phyloP scores from a whole-genome alignment of 306 rosid species.

The Vigna mungo region DNA sequence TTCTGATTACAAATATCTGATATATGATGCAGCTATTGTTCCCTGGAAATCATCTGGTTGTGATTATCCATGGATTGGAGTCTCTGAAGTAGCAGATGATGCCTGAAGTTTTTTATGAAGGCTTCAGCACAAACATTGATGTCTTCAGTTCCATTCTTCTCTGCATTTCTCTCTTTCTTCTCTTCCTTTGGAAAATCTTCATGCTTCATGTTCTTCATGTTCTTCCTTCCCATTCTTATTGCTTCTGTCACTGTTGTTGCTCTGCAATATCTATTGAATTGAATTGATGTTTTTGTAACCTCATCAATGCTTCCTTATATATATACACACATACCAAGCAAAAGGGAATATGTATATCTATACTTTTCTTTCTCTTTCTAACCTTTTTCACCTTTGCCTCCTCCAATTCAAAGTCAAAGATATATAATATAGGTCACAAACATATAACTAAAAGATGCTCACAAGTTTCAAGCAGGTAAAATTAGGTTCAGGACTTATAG shows the following conservation, averaged over 20 bases:
- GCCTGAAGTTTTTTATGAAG: conserved; percentile 86
- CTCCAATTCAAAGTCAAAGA: conserved; percentile 49
- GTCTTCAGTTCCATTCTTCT: conserved; percentile 67
- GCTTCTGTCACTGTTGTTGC: neutral
- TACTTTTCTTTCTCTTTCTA: neutral
- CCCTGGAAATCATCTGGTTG: conserved; percentile 68
- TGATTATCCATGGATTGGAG: conserved; percentile 83
- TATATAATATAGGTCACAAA: conserved; percentile 3
- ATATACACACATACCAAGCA: conserved; percentile 27
- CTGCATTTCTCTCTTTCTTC: conserved; percentile 53
- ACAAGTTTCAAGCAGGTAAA: neutral
- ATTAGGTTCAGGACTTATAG: neutral
- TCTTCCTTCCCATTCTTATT: conserved; percentile 43
- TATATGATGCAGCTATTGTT: conserved; percentile 38
- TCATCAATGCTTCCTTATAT: conserved; percentile 40
- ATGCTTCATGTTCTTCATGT: conserved; percentile 22
- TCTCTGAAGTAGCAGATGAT: conserved; percentile 79
- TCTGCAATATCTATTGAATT: conserved; percentile 8
- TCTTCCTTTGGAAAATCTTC: conserved; percentile 33
- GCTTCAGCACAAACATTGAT: conserved; percentile 81
- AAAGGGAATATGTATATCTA: neutral
- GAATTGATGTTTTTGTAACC: conserved; percentile 7
- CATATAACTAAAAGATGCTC: neutral
- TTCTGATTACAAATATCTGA: neutral
- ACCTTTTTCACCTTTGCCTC: no score